These are phyloP conservation scores for Favolaschia claudopus DNA, from an alignment of 768 basidiomycete species.

Conservation along the genomic window DNA sequence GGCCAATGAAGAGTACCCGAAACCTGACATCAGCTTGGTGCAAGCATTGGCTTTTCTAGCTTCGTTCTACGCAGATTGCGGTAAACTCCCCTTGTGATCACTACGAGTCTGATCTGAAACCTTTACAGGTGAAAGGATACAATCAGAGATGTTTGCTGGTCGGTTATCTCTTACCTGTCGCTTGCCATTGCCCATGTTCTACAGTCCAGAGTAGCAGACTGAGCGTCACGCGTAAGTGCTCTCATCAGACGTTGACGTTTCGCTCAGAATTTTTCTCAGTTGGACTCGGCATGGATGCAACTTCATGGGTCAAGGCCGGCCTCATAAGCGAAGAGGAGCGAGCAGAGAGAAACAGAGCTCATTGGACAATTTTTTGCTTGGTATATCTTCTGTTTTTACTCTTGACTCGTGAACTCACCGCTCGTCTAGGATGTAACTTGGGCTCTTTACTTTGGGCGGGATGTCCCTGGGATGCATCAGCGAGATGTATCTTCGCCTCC, in stretches of 20 bases:
- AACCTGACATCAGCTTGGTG: slow-evolving; percentile 30
- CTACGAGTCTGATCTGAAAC: no score
- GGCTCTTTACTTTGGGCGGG: slow-evolving; percentile 53
- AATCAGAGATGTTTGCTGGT: slow-evolving; percentile 28
- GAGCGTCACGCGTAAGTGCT: slow-evolving; percentile 16
- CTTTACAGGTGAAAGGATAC: slow-evolving; percentile 25
- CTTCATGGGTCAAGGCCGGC: slow-evolving; percentile 46
- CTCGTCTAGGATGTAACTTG: slow-evolving; percentile 47
- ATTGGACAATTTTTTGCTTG: slow-evolving; percentile 48
- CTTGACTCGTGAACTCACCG: background rate
- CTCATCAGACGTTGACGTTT: background rate
- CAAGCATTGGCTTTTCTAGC: slow-evolving; percentile 30
- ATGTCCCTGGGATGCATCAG: slow-evolving; percentile 40
- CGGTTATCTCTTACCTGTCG: background rate
- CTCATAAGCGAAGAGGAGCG: slow-evolving; percentile 43
- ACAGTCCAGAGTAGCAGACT: slow-evolving; percentile 17
- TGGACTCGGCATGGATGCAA: slow-evolving; percentile 47
- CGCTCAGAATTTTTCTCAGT: slow-evolving; percentile 31
- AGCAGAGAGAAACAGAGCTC: slow-evolving; percentile 49
- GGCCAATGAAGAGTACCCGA: slow-evolving; percentile 29
- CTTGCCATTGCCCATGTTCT: background rate
- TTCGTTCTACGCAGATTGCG: slow-evolving; percentile 23
- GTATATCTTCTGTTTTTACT: background rate
- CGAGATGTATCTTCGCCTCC: slow-evolving; percentile 41
- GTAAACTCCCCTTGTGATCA: no score